phyloP scores from a whole-genome alignment of 768 basidiomycete species.

The Suillus discolor region DNA sequence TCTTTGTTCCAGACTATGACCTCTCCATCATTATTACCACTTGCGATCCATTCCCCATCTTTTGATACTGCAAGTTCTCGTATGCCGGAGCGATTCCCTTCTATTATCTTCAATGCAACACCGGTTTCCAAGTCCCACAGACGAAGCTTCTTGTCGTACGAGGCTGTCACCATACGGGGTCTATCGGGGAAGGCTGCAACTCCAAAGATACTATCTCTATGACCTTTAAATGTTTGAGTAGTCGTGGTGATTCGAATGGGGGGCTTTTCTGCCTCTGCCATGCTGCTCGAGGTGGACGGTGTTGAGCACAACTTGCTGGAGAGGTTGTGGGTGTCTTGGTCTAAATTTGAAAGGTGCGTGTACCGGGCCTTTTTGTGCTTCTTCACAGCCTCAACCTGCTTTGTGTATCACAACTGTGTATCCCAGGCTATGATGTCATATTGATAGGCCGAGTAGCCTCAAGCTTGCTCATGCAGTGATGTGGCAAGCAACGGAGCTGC shows the following conservation, averaged over 20 bases:
- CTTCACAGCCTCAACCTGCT: no score
- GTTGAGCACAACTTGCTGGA: background rate
- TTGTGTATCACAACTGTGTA: no score
- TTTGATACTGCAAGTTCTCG: background rate
- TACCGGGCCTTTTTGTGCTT: background rate
- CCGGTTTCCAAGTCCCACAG: background rate
- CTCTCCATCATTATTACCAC: background rate
- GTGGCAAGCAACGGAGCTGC: no score
- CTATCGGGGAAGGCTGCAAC: background rate
- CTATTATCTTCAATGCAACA: background rate
- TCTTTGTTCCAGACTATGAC: background rate
- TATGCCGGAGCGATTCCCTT: background rate
- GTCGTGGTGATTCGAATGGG: background rate
- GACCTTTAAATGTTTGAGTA: background rate
- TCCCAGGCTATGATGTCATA: no score
- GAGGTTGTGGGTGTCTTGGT: background rate
- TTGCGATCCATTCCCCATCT: background rate
- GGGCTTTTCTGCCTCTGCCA: background rate
- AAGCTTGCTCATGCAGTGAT: no score
- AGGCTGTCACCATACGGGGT: conserved; percentile 1
- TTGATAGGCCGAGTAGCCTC: no score
- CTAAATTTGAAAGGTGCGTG: background rate
- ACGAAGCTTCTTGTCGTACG: background rate
- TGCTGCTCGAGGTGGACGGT: background rate
- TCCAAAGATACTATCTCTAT: background rate